Base-by-base conservation (phyloP, 116 monocot genomes). In the Papilionanthe hybrid region DNA sequence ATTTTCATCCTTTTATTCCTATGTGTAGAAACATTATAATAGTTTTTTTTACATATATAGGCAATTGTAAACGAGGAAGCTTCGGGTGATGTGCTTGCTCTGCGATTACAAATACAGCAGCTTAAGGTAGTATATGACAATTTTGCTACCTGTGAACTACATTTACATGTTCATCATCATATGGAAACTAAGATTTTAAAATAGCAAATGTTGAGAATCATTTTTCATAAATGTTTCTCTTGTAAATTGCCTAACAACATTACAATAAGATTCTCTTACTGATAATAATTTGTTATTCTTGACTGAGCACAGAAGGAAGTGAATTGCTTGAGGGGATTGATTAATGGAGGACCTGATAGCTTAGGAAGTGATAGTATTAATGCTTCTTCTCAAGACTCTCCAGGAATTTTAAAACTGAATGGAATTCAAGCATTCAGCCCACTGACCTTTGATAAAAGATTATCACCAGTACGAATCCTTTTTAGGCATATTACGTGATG, bases 21-120 rank as follows among this genome's bases (percentile, higher is more conserved):
- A 27, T 43, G 29, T n/a, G 1, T 71, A 71, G 44, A 28, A 75
- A 44, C 18, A 19, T 45, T 6, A 20, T 6, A 44, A 43, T 44
- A 42, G 11, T 2, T 42, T 73, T 73, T 32, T 66, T 9, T 68
- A 28, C 63, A 19, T 78, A 18, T 72, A 57, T 77, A 99, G 99
- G 99, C 99, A 27, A 81, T 99, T 48, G 67, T 99, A 17, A 99
- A 99, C 84, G 99, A 94, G 80, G 99, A 94, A 90, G 92, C 96
- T 71, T 93, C 93, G 41, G 96, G 90, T 22, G 93, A 96, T 88
- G 89, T 93, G 42, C 76, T 96, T 74, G 80, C 86, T 71, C 87
- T 96, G 92, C 85, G 93, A 23, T 75, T 92, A 60, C 86, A 93
- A 79, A 93, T 93, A 75, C 93, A 93, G 72, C 89, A 92, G 28